Conservation (phyloP, 192 early-diverging fungal genomes). For the Coemansia asiatica region DNA sequence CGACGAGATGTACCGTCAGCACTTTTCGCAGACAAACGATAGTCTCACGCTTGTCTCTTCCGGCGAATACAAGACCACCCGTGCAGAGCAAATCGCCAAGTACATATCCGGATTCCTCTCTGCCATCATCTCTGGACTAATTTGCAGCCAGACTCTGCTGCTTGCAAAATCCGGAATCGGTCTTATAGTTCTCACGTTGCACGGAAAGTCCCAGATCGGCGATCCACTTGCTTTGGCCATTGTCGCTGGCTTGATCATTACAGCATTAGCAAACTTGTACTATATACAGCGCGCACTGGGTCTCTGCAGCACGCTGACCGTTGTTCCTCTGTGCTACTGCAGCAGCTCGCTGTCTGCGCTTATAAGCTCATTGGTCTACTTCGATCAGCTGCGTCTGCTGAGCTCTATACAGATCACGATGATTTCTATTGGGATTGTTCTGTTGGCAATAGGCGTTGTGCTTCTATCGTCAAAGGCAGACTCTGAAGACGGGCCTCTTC, state of each 20-base stretch:
- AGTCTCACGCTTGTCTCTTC: slow-evolving; percentile 4
- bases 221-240: slow-evolving; percentile 70
- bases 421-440: slow-evolving; percentile 65
- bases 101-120: slow-evolving; percentile 62
- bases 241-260: slow-evolving; percentile 56
- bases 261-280: slow-evolving; percentile 62
- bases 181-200: slow-evolving; percentile 62
- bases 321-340: slow-evolving; percentile 74
- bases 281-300: slow-evolving; percentile 74
- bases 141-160: slow-evolving; percentile 71
- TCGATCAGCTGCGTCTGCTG: slow-evolving; percentile 67
- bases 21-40: slow-evolving; percentile 25
- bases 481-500: slow-evolving; percentile 32
- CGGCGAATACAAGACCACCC: slow-evolving; percentile 24
- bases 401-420: slow-evolving; percentile 61
- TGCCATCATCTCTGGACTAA: slow-evolving; percentile 67
- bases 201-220: slow-evolving; percentile 66
- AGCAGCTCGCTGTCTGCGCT: slow-evolving; percentile 72
- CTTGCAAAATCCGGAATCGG: slow-evolving; percentile 80
- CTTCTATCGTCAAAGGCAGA: slow-evolving; percentile 61
- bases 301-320: slow-evolving; percentile 71
- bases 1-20: slow-evolving; percentile 32
- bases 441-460: slow-evolving; percentile 65
- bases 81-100: slow-evolving; percentile 28
- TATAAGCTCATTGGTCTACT: slow-evolving; percentile 79